Evolutionary conservation across 2,329 filamentous ascomycete genomes (phyloP).

Genomic region (Pestalotiopsis sp.): DNA sequence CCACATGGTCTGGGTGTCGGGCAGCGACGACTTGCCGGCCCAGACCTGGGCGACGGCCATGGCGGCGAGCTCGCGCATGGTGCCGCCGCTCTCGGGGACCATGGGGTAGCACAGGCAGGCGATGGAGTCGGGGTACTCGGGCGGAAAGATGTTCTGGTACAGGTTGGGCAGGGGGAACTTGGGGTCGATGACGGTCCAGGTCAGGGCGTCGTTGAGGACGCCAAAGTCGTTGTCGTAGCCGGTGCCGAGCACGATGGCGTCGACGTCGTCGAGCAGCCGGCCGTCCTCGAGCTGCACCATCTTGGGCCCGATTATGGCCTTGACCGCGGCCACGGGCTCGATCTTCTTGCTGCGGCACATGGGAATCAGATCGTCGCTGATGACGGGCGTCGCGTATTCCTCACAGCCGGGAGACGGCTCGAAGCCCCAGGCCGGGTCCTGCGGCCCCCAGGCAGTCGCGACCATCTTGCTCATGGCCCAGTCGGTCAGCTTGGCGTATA

Average conservation of each 20-base stretch:
- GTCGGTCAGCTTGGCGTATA: background rate
- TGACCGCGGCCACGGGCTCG: background rate
- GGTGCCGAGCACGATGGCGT: constrained; percentile 8
- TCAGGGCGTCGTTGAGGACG: constrained; percentile 1
- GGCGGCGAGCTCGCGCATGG: background rate
- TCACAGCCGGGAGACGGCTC: constrained; percentile 7
- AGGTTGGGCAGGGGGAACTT: constrained; percentile 5
- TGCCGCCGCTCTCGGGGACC: constrained; percentile 7
- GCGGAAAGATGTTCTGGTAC: constrained; percentile 7
- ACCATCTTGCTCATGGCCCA: constrained; percentile 4
- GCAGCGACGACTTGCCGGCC: constrained; percentile 1
- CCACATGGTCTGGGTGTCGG: constrained; percentile 1
- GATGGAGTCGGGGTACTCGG: constrained; percentile 4
- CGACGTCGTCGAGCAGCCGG: background rate
- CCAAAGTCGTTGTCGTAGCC: constrained; percentile 8
- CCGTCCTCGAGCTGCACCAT: constrained; percentile 1
- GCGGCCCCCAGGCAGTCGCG: background rate
- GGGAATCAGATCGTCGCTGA: background rate
- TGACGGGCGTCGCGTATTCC: background rate
- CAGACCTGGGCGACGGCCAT: constrained; percentile 7
- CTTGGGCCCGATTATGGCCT: background rate
- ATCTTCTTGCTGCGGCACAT: background rate
- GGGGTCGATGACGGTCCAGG: constrained; percentile 8
- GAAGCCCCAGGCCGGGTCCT: constrained; percentile 3
- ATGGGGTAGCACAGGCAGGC: constrained; percentile 8